Evolutionary conservation across 441 rosid species (phyloP).

Genomic region (Gossypium davidsonii): DNA sequence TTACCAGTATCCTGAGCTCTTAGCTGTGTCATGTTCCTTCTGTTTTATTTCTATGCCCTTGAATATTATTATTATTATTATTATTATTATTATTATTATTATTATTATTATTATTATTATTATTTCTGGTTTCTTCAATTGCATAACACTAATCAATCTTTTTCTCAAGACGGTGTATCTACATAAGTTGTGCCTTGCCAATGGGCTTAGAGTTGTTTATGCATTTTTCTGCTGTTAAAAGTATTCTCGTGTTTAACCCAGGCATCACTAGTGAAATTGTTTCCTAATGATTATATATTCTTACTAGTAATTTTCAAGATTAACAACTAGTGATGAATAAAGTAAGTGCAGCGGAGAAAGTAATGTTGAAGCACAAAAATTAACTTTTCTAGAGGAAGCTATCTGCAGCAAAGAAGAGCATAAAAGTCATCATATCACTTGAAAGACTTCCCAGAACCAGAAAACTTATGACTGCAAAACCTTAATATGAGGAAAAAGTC

Average conservation of each 20-base stretch:
- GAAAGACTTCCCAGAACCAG: neutral
- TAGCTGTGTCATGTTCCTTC: neutral
- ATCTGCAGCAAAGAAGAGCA: neutral
- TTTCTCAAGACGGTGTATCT: neutral
- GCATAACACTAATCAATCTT: neutral
- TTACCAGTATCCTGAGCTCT: slow-evolving; percentile 9
- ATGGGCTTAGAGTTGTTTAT: neutral
- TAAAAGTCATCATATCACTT: neutral
- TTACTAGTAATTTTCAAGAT: neutral
- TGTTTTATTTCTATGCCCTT: slow-evolving; percentile 8
- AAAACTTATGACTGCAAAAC: neutral
- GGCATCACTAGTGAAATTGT: neutral
- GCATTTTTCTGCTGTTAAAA: neutral
- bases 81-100: neutral
- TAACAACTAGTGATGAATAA: neutral
- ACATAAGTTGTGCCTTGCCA: neutral
- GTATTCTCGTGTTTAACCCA: neutral
- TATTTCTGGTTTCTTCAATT: neutral
- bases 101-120: neutral
- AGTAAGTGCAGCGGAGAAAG: neutral
- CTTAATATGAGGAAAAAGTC: neutral
- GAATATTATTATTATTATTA: neutral
- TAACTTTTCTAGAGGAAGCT: neutral
- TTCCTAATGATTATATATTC: neutral
- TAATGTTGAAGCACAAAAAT: neutral